phyloP scores from a whole-genome alignment of 2,329 filamentous ascomycete genomes.

The Fusarium sambucinum region DNA sequence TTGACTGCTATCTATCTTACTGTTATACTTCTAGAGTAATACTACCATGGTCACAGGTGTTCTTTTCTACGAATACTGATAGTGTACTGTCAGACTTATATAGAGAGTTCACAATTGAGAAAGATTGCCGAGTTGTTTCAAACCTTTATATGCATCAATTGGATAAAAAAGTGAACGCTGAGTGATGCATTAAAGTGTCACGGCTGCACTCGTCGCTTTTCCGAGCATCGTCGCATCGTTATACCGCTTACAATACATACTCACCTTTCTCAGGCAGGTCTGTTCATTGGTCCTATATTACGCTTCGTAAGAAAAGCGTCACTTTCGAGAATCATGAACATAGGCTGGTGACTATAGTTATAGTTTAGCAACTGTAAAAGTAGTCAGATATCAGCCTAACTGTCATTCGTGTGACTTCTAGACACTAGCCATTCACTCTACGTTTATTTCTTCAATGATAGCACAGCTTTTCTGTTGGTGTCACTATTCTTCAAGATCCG shows the following conservation, averaged over 20 bases:
- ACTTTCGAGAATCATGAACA: neutral
- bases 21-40: neutral
- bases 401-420: neutral
- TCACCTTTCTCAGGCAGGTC: neutral
- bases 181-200: neutral
- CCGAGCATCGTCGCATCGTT: neutral
- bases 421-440: too few relatives aligned
- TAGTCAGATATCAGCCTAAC: too few relatives aligned
- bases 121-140: neutral
- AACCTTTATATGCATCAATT: neutral
- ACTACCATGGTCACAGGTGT: neutral
- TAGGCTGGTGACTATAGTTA: neutral
- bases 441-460: fast-evolving
- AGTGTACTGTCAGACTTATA: neutral
- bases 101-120: neutral
- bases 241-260: neutral
- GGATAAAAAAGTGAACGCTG: neutral
- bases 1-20: neutral
- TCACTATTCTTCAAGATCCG: neutral
- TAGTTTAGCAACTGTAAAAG: too few relatives aligned
- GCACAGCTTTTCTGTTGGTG: neutral
- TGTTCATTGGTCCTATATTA: neutral
- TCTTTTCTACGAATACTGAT: too few relatives aligned
- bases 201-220: neutral
- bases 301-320: neutral